A percentile compares a stretch with the other conserved stretches of the same genome.
Conservation (phyloP, 768 basidiomycete species). For the Panaeolus cyanescens region DNA sequence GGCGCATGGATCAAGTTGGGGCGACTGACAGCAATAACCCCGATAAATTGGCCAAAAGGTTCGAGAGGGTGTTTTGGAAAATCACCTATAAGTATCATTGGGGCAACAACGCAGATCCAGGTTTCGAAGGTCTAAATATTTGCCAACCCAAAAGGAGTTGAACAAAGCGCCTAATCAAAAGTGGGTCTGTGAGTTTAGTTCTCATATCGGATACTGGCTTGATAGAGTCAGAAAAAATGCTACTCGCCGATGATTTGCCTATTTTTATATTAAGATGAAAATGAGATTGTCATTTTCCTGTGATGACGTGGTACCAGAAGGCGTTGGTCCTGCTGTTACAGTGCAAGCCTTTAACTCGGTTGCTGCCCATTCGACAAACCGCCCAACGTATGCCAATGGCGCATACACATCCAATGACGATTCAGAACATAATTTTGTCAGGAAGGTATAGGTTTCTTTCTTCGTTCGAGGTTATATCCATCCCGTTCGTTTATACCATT, state of each 20-base stretch:
- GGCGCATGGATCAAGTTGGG: too few species aligned
- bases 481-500: not conserved
- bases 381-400: not conserved
- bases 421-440: too few species aligned
- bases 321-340: too few species aligned
- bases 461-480: not conserved
- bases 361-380: not conserved
- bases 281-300: not conserved
- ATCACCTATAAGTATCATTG: too few species aligned
- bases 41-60: too few species aligned
- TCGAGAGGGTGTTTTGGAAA: not conserved
- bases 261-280: not conserved
- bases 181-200: too few species aligned
- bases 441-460: too few species aligned
- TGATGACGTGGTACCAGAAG: not conserved
- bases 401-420: not conserved
- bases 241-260: not conserved
- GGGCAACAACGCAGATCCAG: too few species aligned
- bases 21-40: too few species aligned
- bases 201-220: too few species aligned
- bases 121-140: too few species aligned
- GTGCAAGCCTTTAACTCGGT: too few species aligned
- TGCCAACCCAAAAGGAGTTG: not conserved
- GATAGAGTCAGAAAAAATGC: not conserved
- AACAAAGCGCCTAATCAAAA: not conserved